A percentile compares a stretch with the other conserved stretches of the same genome.
These are phyloP conservation scores for Hylodesmum podocarpum DNA, from an alignment of 306 rosid genomes.

Conservation along the genomic window DNA sequence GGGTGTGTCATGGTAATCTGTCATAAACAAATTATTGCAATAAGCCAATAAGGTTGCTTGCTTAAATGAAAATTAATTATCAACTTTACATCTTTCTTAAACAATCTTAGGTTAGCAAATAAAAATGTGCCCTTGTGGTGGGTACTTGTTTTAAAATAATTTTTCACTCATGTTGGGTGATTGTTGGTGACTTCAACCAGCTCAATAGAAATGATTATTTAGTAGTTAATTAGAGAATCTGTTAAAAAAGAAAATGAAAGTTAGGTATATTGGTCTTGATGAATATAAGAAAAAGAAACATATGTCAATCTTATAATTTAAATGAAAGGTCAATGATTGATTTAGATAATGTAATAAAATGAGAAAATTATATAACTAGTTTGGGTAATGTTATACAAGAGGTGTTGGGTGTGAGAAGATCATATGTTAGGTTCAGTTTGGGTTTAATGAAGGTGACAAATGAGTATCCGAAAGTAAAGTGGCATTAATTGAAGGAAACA, in stretches of 20 bases:
- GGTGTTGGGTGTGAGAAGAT: neutral
- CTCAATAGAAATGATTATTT: neutral
- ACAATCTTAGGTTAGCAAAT: constrained; percentile 21
- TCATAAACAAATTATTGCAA: constrained; percentile 3
- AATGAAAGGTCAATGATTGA: too few species aligned
- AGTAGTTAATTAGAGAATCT: neutral
- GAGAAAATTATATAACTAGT: too few species aligned
- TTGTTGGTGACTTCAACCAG: neutral
- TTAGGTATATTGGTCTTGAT: neutral
- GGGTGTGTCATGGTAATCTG: constrained; percentile 16
- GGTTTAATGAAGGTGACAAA: neutral
- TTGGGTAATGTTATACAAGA: too few species aligned
- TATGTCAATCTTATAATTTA: constrained; percentile 19
- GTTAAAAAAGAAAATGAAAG: neutral
- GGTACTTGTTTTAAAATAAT: constrained; percentile 6
- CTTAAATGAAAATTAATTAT: constrained; percentile 18
- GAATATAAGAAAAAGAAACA: constrained; percentile 5
- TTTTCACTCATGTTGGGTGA: neutral
- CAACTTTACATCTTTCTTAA: neutral
- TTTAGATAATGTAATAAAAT: too few species aligned
- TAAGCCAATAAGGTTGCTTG: too few species aligned
- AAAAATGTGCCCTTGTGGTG: constrained; percentile 19
- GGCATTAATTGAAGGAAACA: neutral
- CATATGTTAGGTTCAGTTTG: neutral
- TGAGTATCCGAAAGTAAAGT: neutral